Evolutionary conservation across 352 stramenopile species (phyloP).

Genomic region (Phytophthora litchii): DNA sequence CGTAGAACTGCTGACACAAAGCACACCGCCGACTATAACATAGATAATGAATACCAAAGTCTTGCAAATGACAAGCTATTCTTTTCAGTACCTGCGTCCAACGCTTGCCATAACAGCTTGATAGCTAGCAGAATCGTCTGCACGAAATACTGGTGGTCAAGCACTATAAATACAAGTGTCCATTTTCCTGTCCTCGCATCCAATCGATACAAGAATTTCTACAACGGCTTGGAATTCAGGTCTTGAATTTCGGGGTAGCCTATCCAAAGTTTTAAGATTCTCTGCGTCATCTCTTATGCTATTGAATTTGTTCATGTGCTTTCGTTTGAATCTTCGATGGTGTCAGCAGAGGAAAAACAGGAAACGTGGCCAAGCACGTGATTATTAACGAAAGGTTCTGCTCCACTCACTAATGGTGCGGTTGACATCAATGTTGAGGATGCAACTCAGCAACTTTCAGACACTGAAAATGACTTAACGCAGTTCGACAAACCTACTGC

Average conservation of each 20-base stretch:
- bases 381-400: no score
- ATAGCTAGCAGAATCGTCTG: no score
- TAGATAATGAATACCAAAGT: neutral
- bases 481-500: constrained; percentile 1
- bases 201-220: no score
- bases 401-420: neutral
- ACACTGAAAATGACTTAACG: neutral
- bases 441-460: neutral
- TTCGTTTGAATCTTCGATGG: constrained; percentile 6
- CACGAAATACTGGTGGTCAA: no score
- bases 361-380: neutral
- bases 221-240: no score
- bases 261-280: no score
- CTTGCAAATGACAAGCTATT: neutral
- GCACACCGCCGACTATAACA: constrained; percentile 44
- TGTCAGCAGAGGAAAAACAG: constrained; percentile 8
- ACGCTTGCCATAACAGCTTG: constrained; percentile 11
- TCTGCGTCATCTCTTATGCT: constrained; percentile 13
- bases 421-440: neutral
- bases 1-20: constrained; percentile 54
- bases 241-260: no score
- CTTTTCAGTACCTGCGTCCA: constrained; percentile 17
- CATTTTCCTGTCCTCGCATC: no score
- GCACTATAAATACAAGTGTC: no score
- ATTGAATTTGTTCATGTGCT: no score